A percentile compares a stretch with the other conserved stretches of the same genome.
These are phyloP conservation scores for Calcarisporium arbuscula DNA, from an alignment of 2,329 filamentous ascomycete genomes.

Conservation along the genomic window DNA sequence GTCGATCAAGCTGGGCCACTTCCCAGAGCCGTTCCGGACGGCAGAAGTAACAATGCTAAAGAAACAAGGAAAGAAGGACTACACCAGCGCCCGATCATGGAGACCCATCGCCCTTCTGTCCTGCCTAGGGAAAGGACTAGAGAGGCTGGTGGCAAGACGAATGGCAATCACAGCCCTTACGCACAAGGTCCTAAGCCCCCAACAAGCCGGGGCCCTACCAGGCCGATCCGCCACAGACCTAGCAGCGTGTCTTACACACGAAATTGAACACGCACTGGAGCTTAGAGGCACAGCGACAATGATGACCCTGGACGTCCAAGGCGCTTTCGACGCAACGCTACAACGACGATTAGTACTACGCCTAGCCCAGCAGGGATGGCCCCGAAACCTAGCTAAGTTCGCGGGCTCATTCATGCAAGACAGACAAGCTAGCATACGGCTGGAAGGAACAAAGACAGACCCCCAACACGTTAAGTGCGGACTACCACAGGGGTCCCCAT, in stretches of 20 bases:
- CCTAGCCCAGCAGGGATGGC: constrained; percentile 13
- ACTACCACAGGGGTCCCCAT: constrained; percentile 11
- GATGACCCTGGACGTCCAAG: constrained; percentile 12
- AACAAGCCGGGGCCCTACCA: constrained; percentile 17
- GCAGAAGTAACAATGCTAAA: constrained; percentile 17
- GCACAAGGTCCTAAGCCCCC: too few relatives aligned
- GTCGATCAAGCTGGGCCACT: constrained; percentile 12
- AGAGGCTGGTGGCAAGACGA: constrained; percentile 17
- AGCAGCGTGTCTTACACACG: constrained; percentile 11
- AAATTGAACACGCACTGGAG: constrained; percentile 13
- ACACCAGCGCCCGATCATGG: constrained; percentile 12
- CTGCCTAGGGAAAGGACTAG: constrained; percentile 19
- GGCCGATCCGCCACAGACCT: constrained; percentile 14
- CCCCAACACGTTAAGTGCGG: constrained; percentile 7
- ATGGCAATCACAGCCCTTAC: too few relatives aligned
- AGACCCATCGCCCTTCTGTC: constrained; percentile 19
- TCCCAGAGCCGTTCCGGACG: constrained; percentile 13
- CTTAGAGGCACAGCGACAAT: constrained; percentile 8
- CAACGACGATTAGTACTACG: constrained; percentile 11
- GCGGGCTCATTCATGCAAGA: constrained; percentile 10
- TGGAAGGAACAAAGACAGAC: constrained; percentile 7
- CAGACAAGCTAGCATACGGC: constrained; percentile 1
- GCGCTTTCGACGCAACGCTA: constrained; percentile 13
- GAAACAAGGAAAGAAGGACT: constrained; percentile 16
- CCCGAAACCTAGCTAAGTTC: constrained; percentile 7